These are phyloP conservation scores for Yamadazyma sp. DNA, from an alignment of 1,139 yeast genomes.

Conservation along the genomic window DNA sequence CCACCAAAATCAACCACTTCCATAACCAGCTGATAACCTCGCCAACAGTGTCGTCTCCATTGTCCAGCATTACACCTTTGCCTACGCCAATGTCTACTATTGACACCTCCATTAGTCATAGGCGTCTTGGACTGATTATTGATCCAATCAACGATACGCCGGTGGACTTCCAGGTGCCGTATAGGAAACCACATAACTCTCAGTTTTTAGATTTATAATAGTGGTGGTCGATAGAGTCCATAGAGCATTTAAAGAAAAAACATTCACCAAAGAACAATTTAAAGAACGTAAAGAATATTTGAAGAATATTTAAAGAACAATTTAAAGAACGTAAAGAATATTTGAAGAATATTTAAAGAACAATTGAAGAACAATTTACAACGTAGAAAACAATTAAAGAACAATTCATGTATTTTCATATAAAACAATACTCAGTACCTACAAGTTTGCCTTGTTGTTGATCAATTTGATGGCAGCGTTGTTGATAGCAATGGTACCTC, in stretches of 20 bases:
- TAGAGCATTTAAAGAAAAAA: background rate
- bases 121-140: slow-evolving; percentile 20
- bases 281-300: too few relatives aligned
- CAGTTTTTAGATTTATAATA: slow-evolving; percentile 1
- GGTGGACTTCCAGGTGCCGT: slow-evolving; percentile 29
- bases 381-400: too few relatives aligned
- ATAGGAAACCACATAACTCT: background rate
- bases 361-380: background rate
- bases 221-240: too few relatives aligned
- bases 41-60: slow-evolving; percentile 38
- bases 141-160: slow-evolving; percentile 47
- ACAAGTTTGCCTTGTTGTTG: slow-evolving; percentile 43
- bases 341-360: too few relatives aligned
- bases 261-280: too few relatives aligned
- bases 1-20: background rate
- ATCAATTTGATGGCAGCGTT: slow-evolving; percentile 82
- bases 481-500: slow-evolving; percentile 76
- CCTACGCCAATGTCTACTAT: slow-evolving; percentile 32
- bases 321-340: too few relatives aligned
- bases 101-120: slow-evolving; percentile 22
- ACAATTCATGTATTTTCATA: background rate
- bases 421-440: slow-evolving; percentile 9
- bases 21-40: slow-evolving; percentile 20
- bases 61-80: slow-evolving; percentile 32
- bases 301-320: too few relatives aligned